Evolutionary conservation across 805 yeast genomes (phyloP), one percentile per base, ranked within the genome.

Genomic region (Ogataea saltuana): DNA sequence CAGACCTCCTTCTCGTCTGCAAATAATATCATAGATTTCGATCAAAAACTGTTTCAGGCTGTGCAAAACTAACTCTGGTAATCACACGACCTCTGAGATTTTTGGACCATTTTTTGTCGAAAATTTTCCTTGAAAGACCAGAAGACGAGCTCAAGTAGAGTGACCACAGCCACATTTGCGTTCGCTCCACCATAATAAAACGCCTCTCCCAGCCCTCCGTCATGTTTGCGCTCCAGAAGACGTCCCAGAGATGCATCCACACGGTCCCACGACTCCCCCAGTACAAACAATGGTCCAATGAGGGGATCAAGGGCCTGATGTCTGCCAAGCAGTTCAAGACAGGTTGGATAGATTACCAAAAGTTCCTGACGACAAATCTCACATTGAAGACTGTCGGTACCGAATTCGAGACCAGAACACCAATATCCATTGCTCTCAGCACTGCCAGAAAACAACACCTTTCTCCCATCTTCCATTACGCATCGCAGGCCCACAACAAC

Each of bases 401-500:
- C 1, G 83, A 80, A 42, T 75, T 81, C 61, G 97, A 88, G 64
- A 75, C 85, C 6, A 79, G 85, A 60, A 68, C 75, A 15, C 91
- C 96, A 3, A 79, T 83, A 61, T 85, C 85, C 48, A 78, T 88
- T 42, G 61, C 81, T 45, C 65, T 80, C 46, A 75, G 81, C 51
- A 80, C 93, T 1, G 84, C 89, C 3, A 76, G 77, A 55, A 77
- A 80, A 49, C 71, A 85, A 22, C 77, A 80, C 22, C 77, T 78
- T 55, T 82, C 89, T 25, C 77, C 78, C 42, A 65, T 78, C n/a
- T 90, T 83, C 73, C 93, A 90, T 67, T 79, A 75, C 58, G 97
- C 98, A 3, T 86, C 96, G 4, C 95, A 86, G 61, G 82, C 89
- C 2, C 91, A 86, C 69, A 90, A 89, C 68, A 93, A 93, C 69